These are phyloP conservation scores for Epichloe aotearoae DNA, from an alignment of 2,329 filamentous ascomycete genomes.

Conservation along the genomic window DNA sequence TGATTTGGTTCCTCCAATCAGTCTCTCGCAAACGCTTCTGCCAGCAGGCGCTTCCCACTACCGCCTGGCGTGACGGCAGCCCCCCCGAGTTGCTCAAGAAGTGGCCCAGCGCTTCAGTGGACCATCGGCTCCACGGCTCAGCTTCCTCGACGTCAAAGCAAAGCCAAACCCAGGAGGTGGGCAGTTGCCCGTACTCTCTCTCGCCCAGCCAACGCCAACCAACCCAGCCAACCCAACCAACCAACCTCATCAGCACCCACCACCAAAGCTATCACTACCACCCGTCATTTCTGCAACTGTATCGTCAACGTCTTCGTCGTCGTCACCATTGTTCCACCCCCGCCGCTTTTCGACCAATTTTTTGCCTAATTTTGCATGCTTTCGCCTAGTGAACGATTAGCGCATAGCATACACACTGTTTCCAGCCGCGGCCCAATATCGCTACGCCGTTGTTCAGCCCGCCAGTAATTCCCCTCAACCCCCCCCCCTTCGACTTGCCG, in stretches of 20 bases:
- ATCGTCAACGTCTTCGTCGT: background rate
- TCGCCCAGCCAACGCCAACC: constrained; percentile 4
- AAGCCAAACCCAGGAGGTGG: background rate
- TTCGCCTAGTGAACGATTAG: background rate
- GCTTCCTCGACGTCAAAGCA: background rate
- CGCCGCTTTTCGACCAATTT: background rate
- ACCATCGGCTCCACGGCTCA: background rate
- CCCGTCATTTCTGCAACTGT: constrained; percentile 1
- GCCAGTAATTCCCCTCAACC: background rate
- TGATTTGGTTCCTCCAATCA: background rate
- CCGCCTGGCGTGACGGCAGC: background rate
- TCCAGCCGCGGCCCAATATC: background rate
- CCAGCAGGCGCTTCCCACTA: background rate
- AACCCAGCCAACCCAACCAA: constrained; percentile 1
- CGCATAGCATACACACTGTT: background rate
- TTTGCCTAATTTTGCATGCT: constrained; percentile 1
- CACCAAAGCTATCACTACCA: background rate
- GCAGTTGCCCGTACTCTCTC: background rate
- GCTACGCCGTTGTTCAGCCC: background rate
- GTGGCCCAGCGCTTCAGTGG: background rate
- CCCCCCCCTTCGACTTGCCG: background rate
- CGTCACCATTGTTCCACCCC: background rate
- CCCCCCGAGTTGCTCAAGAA: background rate
- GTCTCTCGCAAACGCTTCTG: background rate
- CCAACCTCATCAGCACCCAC: background rate